Base-by-base conservation (phyloP, 495 filamentous ascomycete species). In the Aspergillus hancockii region DNA sequence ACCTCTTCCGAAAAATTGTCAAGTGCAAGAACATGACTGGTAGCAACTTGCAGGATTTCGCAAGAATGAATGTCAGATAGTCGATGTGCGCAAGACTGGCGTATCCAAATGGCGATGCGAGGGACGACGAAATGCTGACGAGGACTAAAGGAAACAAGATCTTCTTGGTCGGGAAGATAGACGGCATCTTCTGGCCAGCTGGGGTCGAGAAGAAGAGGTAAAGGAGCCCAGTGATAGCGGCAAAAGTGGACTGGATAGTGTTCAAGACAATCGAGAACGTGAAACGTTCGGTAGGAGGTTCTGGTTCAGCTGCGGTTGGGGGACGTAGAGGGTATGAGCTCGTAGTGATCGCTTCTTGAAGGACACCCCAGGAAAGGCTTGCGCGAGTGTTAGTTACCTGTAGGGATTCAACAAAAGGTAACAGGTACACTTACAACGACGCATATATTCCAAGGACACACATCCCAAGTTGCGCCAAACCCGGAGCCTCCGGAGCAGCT, bases 61-160 rank as follows among this genome's bases (percentile, higher is more conserved):
- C 95, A 23, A 98, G 90, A 72, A 97, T 93, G 79, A 93, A 98
- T 21, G 94, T 98, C 69, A 98, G 89, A 81, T 98, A 98, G 83
- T 98, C 94, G 77, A 98, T 93, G 73, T 98, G 93, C 38, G 87
- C 83, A 46, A 98, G 87, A 49, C 85, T 88, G 45, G 93, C 93
- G 76, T 98, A 98, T 62, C 94, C 94, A 65, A 98, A 98, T 30
- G 94, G 94, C 7, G 87, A 90, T 19, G 93, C 91, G 59, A 98
- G 90, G 1, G 91, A 90, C 61, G 87, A 89, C 22, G 90, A 95
- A 49, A 96, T 75, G 63, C 92, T 89, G 55, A 98, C 91, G 47
- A 97, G 85, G 52, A 91, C 64, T 19, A 98, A 80, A n/a, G 93
- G 91, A 31, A 82, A 71, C 34, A 96, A 71, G 65, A 97, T 93